Evolutionary conservation across 108 stramenopile genomes (phyloP).

Genomic region (Skeletonema costatum): DNA sequence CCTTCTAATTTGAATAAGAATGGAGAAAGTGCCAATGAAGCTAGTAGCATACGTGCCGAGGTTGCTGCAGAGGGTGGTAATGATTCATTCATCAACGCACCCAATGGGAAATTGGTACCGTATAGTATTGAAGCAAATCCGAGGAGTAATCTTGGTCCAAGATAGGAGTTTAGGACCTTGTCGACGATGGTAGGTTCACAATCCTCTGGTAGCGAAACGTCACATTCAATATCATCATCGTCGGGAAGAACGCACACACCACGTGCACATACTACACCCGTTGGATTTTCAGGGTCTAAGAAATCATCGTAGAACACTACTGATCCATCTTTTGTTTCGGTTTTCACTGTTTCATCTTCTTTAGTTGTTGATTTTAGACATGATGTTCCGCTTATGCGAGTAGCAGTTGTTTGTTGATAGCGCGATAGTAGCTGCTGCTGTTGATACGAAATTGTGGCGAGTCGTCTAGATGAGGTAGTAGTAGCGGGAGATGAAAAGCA

Average conservation of each 20-base stretch:
- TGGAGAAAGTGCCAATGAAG: conserved; percentile 61
- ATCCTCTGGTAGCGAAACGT: not conserved
- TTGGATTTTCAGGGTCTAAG: conserved; percentile 9
- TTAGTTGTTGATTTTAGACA: not conserved
- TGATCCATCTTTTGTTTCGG: not conserved
- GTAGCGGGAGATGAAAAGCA: not conserved
- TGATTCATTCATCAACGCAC: conserved; percentile 69
- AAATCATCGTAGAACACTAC: conserved; percentile 46
- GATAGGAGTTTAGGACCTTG: conserved; percentile 25
- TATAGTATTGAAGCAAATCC: conserved; percentile 53
- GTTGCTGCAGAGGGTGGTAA: conserved; percentile 60
- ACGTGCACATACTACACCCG: conserved; percentile 48
- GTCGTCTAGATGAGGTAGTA: not conserved
- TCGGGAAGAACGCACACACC: conserved; percentile 53
- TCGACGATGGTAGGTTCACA: not conserved
- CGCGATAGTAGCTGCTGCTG: not conserved
- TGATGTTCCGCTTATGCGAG: not conserved
- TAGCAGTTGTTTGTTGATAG: not conserved
- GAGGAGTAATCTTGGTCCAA: conserved; percentile 58
- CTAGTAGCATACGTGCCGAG: conserved; percentile 58
- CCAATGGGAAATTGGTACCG: conserved; percentile 77
- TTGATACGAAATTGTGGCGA: not conserved
- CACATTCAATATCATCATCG: conserved; percentile 22
- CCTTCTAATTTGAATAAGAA: conserved; percentile 55
- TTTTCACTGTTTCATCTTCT: not conserved